phyloP scores from a whole-genome alignment of 352 stramenopile genomes.

The Peronospora destructor region DNA sequence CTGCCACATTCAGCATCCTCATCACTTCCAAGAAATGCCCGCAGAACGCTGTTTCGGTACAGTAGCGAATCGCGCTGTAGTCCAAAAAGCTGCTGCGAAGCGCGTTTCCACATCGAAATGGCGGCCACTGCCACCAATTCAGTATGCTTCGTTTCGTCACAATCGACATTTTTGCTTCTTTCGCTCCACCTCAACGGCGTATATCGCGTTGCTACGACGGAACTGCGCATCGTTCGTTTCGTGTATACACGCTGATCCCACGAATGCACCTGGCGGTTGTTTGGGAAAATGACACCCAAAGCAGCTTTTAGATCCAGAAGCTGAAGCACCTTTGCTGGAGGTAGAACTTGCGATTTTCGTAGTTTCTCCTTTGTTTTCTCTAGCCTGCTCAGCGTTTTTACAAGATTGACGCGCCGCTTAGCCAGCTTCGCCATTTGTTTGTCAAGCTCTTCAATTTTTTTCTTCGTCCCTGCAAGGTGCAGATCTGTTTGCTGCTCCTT shows the following conservation, averaged over 20 bases:
- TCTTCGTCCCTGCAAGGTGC: conserved; percentile 34
- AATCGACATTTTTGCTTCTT: conserved; percentile 5
- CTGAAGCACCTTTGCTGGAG: conserved; percentile 24
- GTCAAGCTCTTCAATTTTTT: conserved; percentile 46
- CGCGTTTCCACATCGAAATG: conserved; percentile 33
- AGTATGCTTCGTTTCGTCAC: conserved; percentile 10
- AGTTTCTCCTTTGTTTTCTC: conserved; percentile 46
- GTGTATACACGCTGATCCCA: conserved; percentile 2
- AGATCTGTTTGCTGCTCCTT: conserved; percentile 39
- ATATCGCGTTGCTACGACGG: conserved; percentile 16
- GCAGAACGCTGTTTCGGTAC: conserved; percentile 31
- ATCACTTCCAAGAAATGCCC: conserved; percentile 13
- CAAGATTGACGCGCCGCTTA: conserved; percentile 35
- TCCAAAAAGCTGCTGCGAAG: conserved; percentile 30
- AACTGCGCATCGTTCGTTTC: background rate
- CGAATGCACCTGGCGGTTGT: conserved; percentile 3
- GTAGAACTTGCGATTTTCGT: conserved; percentile 34
- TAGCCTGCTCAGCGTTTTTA: conserved; percentile 42
- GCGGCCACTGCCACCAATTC: conserved; percentile 13
- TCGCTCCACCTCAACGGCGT: conserved; percentile 7
- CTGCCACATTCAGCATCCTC: conserved; percentile 3
- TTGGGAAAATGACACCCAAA: conserved; percentile 28
- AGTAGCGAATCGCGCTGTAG: conserved; percentile 21
- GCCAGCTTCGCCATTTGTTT: conserved; percentile 38
- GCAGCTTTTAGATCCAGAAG: conserved; percentile 24